Percentiles rank a stretch among this genome's conserved stretches.
Conservation (phyloP, 495 filamentous ascomycete genomes). For the Penicillium samsonianum region DNA sequence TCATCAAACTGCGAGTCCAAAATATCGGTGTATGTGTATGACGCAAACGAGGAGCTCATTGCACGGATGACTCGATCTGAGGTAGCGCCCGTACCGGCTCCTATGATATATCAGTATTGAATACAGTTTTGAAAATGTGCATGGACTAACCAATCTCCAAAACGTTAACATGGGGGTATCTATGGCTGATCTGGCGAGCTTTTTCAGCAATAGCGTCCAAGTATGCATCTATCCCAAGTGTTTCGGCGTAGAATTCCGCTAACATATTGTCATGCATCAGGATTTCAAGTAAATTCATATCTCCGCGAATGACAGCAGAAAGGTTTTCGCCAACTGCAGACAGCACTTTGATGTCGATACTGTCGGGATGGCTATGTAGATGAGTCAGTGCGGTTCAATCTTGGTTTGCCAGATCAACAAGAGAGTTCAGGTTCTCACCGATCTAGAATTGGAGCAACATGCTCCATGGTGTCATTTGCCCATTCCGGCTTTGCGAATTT, state of each 20-base stretch:
- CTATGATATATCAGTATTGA: slow-evolving; percentile 12
- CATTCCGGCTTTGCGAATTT: slow-evolving; percentile 30
- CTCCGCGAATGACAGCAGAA: slow-evolving; percentile 36
- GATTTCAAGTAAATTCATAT: slow-evolving; percentile 43
- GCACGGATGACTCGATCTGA: slow-evolving; percentile 36
- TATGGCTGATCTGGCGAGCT: slow-evolving; percentile 35
- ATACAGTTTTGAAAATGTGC: too few species aligned
- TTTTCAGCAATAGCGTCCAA: slow-evolving; percentile 23
- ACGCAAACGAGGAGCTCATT: slow-evolving; percentile 18
- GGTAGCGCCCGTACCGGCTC: slow-evolving; percentile 43
- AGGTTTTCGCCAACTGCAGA: slow-evolving; percentile 40
- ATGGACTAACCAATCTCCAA: slow-evolving; percentile 37
- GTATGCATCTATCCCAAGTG: slow-evolving; percentile 21
- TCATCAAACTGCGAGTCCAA: slow-evolving; percentile 43
- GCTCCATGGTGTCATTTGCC: slow-evolving; percentile 33
- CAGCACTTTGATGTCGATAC: slow-evolving; percentile 29
- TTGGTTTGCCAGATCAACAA: not conserved
- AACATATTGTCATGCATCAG: slow-evolving; percentile 44
- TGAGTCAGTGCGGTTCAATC: slow-evolving; percentile 2
- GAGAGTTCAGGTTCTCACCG: slow-evolving; percentile 2
- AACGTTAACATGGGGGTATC: slow-evolving; percentile 34
- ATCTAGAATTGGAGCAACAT: slow-evolving; percentile 37
- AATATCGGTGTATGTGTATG: slow-evolving; percentile 58
- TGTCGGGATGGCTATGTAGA: slow-evolving; percentile 16
- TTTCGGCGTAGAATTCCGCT: slow-evolving; percentile 36